A percentile compares a stretch with the other conserved stretches of the same genome.
phyloP scores from a whole-genome alignment of 352 stramenopile species.

The Phytopythium helicoides region DNA sequence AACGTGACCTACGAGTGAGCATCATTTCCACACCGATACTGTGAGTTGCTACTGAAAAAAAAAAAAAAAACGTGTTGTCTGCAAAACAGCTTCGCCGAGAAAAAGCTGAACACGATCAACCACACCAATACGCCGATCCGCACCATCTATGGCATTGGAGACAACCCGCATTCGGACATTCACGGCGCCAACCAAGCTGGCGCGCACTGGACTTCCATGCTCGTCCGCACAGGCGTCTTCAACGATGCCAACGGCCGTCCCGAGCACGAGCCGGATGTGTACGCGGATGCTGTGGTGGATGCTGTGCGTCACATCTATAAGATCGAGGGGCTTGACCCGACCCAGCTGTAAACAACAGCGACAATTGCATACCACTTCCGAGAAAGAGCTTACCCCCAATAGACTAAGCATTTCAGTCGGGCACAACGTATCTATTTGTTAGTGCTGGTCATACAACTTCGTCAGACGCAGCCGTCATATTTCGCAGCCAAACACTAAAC shows the following conservation, averaged over 20 bases:
- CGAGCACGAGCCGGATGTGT: conserved; percentile 63
- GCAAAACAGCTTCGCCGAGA: conserved; percentile 53
- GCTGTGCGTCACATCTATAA: conserved; percentile 78
- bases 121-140: conserved; percentile 36
- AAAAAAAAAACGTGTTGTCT: neutral
- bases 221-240: conserved; percentile 88
- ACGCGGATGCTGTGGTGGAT: conserved; percentile 64
- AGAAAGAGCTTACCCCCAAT: too few relatives aligned
- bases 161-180: conserved; percentile 88
- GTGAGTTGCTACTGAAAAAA: neutral
- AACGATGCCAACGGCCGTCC: conserved; percentile 46
- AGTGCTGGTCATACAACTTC: neutral
- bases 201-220: conserved; percentile 77
- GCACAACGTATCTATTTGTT: neutral
- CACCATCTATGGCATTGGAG: conserved; percentile 85
- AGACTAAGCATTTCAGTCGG: too few relatives aligned
- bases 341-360: conserved; percentile 24
- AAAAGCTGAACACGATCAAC: conserved; percentile 61
- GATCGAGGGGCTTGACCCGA: conserved; percentile 40
- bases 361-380: too few relatives aligned
- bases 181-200: conserved; percentile 85
- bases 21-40: conserved; percentile 1
- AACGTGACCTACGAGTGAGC: conserved; percentile 81
- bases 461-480: conserved; percentile 24
- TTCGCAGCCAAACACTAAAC: conserved; percentile 74